Conservation (phyloP, 2,329 filamentous ascomycete species). For the Xylaria sp. region DNA sequence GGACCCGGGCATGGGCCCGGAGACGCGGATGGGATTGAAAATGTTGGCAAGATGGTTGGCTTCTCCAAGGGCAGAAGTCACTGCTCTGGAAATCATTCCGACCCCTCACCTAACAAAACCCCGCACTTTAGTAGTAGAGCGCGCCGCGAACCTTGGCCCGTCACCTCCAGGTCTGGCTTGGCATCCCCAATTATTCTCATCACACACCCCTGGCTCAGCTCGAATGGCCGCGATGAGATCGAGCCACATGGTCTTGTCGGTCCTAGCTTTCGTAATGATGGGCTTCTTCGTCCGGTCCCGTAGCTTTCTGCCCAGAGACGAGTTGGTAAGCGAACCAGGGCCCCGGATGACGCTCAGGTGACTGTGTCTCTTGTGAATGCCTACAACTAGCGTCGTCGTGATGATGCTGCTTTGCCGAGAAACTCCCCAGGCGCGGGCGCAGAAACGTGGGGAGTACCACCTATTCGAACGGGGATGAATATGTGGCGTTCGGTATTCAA, state of each 20-base stretch:
- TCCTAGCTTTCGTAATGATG: conserved; percentile 1
- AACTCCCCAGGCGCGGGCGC: conserved; percentile 13
- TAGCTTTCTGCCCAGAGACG: neutral
- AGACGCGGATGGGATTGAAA: conserved; percentile 18
- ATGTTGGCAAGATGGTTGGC: conserved; percentile 3
- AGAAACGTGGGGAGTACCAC: conserved; percentile 24
- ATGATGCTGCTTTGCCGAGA: conserved; percentile 9
- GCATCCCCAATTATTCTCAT: conserved; percentile 9
- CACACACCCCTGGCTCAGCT: conserved; percentile 12
- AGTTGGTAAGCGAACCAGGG: neutral
- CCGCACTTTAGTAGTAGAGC: conserved; percentile 19
- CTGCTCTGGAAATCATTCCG: neutral
- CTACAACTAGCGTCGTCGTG: too few relatives aligned
- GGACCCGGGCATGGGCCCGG: conserved; percentile 18
- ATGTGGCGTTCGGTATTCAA: conserved; percentile 7
- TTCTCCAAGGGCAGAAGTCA: neutral
- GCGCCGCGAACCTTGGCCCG: conserved; percentile 1
- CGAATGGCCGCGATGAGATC: neutral
- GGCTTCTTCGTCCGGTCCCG: neutral
- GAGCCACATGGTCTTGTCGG: conserved; percentile 3
- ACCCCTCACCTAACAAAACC: conserved; percentile 27
- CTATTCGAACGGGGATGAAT: conserved; percentile 8
- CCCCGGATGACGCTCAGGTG: neutral
- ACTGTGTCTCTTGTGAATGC: neutral
- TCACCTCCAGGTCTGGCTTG: conserved; percentile 9